These are phyloP conservation scores for Fragilaria radians DNA, from an alignment of 108 stramenopile genomes.

Conservation along the genomic window DNA sequence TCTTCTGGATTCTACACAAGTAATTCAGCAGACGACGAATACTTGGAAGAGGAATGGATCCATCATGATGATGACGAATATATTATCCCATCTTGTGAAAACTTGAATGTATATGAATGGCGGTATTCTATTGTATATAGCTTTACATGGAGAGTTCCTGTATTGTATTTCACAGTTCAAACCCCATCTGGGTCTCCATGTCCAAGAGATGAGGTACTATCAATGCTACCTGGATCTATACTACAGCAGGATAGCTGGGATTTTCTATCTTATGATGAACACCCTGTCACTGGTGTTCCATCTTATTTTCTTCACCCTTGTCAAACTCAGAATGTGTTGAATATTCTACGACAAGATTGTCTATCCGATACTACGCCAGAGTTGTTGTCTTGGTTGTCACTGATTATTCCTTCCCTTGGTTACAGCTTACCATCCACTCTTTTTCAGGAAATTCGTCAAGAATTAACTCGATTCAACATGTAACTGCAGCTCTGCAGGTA, in stretches of 20 bases:
- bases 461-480: conserved; percentile 33
- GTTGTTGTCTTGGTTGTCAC: conserved; percentile 69
- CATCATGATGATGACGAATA: too few species aligned
- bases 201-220: conserved; percentile 26
- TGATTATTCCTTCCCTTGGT: conserved; percentile 63
- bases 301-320: conserved; percentile 74
- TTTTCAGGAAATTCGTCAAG: conserved; percentile 9
- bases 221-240: conserved; percentile 5
- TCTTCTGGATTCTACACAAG: too few species aligned
- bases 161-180: conserved; percentile 52
- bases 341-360: conserved; percentile 6
- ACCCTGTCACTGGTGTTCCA: conserved; percentile 51
- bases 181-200: conserved; percentile 30
- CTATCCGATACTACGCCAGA: conserved; percentile 1
- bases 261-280: conserved; percentile 68
- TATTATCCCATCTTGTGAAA: too few species aligned
- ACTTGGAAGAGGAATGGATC: too few species aligned
- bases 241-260: conserved; percentile 47
- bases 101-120: too few species aligned
- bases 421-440: conserved; percentile 33
- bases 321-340: conserved; percentile 43
- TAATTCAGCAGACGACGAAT: too few species aligned
- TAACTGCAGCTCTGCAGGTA: conserved; percentile 85
- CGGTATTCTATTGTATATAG: conserved; percentile 53
- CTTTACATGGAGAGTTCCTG: conserved; percentile 53